Evolutionary conservation across 495 filamentous ascomycete genomes (phyloP).

Genomic region (Neurospora sp.): DNA sequence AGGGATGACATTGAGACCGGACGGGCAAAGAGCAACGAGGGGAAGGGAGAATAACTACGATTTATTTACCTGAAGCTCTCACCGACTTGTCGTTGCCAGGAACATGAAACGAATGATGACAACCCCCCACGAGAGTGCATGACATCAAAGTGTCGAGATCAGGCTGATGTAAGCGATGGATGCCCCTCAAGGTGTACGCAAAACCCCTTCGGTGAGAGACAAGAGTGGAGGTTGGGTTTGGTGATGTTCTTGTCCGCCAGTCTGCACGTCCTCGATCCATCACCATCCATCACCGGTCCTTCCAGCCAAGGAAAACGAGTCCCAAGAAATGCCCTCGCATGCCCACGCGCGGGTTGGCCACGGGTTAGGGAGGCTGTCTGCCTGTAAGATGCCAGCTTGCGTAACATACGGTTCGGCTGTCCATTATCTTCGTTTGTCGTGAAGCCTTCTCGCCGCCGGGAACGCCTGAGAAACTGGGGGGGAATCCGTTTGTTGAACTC

Average conservation of each 20-base stretch:
- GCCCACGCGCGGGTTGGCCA: neutral
- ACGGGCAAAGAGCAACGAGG: neutral
- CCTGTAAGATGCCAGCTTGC: neutral
- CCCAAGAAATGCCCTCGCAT: neutral
- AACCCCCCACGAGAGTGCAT: neutral
- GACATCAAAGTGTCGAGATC: neutral
- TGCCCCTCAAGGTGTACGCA: neutral
- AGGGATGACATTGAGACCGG: neutral
- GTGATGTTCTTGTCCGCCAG: neutral
- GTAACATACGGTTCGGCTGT: neutral
- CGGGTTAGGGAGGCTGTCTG: neutral
- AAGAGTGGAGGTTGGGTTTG: neutral
- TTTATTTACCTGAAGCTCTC: neutral
- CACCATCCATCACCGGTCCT: neutral
- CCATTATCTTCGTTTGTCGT: neutral
- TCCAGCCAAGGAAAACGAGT: neutral
- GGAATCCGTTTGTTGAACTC: neutral
- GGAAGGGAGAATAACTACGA: neutral
- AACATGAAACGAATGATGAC: neutral
- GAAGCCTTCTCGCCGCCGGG: neutral
- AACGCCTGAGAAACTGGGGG: neutral
- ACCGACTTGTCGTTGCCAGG: neutral
- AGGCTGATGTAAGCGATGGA: neutral
- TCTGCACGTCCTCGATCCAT: neutral
- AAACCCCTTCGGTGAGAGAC: neutral